Base-by-base conservation (phyloP, 768 basidiomycete species). In the Calocybe gangraenosa region DNA sequence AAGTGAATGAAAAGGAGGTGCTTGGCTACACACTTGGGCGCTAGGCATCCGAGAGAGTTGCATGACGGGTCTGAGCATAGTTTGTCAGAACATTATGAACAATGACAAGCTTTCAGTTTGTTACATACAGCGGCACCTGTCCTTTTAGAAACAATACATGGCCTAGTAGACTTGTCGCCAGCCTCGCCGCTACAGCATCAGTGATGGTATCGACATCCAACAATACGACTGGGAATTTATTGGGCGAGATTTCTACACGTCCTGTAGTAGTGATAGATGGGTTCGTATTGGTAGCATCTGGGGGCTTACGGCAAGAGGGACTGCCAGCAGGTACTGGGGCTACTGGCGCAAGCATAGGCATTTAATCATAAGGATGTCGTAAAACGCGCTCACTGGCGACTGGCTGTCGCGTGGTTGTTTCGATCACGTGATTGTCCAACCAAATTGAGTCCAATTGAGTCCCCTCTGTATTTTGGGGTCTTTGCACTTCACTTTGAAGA, bases 111-210 rank as follows among this genome's bases (percentile, higher is more conserved):
- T 19, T 33, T 20, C 13, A 11, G 13, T 10, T 37, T 38, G 17
- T 15, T 17, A 75, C 86, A 64, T 55, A 89, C 87, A 89, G 80
- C 1, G 87, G 87, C 0, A 89, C 70, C 54, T 90, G 87, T 50
- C 76, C 83, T 59, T 90, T 91, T 44, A 90, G 65, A 57, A 86
- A 91, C 14, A 90, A 60, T 2, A 88, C 73, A 57, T 89, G 86
- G 0, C 79, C 79, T 0, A 91, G 65, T 20, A 88, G 61, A 47
- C 75, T 77, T 10, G 71, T 68, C 2, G 84, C 79, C 1, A 91
- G 73, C 17, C 73, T 72, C 1, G 82, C 79, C 8, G 87, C 87
- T 59, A 84, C 69, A 4, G 64, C 65, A 44, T 79, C 78, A 17
- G 74, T 73, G 15, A 90, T 72, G 1, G 54, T 47, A 8, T 80